phyloP scores from a whole-genome alignment of 371 early-diverging fungal genomes.

The Parasitella parasitica region DNA sequence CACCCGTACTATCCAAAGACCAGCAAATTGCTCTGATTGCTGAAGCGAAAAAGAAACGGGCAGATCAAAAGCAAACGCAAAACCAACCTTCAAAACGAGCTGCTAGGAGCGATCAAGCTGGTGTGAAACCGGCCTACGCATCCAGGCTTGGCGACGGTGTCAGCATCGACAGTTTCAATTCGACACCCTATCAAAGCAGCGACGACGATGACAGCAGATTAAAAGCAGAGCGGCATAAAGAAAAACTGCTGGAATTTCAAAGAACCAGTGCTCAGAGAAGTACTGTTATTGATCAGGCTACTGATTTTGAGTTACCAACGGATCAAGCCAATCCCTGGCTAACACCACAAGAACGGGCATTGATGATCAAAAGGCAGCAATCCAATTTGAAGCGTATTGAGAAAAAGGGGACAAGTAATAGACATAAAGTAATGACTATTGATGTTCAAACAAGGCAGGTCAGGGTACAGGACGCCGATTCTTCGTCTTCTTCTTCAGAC shows the following conservation, averaged over 20 bases:
- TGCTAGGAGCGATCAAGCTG: slow-evolving; percentile 5
- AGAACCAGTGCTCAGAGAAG: slow-evolving; percentile 78
- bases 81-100: slow-evolving; percentile 16
- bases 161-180: background rate
- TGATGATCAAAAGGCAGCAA: slow-evolving; percentile 49
- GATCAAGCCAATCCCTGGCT: slow-evolving; percentile 75
- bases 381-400: slow-evolving; percentile 49
- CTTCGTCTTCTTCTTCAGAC: slow-evolving; percentile 1
- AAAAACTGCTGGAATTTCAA: slow-evolving; percentile 78
- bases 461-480: slow-evolving; percentile 35
- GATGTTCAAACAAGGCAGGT: slow-evolving; percentile 63
- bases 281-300: slow-evolving; percentile 75
- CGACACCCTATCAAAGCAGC: background rate
- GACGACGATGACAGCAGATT: slow-evolving; percentile 52
- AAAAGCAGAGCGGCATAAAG: slow-evolving; percentile 72
- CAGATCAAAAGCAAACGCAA: slow-evolving; percentile 29
- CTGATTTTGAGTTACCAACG: slow-evolving; percentile 72
- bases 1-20: slow-evolving; percentile 68
- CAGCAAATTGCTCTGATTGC: slow-evolving; percentile 63
- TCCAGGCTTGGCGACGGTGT: slow-evolving; percentile 35
- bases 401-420: slow-evolving; percentile 41
- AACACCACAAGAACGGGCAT: slow-evolving; percentile 72
- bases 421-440: slow-evolving; percentile 68
- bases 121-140: slow-evolving; percentile 36
- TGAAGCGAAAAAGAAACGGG: slow-evolving; percentile 42